Percentiles rank a stretch among this genome's conserved stretches.
These are phyloP conservation scores for Salvia splendens DNA, from an alignment of 257 asterid species.

Conservation along the genomic window DNA sequence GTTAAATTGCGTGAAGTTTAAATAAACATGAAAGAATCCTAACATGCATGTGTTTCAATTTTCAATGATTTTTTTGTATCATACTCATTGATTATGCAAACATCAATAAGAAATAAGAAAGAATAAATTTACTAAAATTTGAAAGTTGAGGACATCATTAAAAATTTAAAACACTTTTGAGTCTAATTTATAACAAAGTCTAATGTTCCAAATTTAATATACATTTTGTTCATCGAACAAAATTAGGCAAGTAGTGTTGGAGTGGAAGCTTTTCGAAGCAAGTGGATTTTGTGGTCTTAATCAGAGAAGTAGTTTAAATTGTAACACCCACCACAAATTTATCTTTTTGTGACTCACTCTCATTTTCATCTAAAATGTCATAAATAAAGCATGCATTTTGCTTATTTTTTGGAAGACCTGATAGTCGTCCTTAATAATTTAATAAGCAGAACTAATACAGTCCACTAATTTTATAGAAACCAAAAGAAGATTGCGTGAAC, in stretches of 20 bases:
- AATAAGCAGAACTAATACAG: not conserved
- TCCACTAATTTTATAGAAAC: not conserved
- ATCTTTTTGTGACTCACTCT: not conserved
- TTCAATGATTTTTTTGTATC: no score
- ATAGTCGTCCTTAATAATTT: not conserved
- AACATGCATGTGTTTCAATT: not conserved
- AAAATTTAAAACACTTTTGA: no score
- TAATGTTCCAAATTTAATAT: no score
- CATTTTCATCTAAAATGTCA: not conserved
- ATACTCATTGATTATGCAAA: no score
- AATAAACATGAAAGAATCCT: not conserved
- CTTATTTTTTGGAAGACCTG: not conserved
- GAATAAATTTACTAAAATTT: no score
- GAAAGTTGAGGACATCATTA: no score
- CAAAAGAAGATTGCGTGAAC: not conserved
- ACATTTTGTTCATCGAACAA: no score
- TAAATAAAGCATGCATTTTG: not conserved
- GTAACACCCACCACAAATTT: not conserved
- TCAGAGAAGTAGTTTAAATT: not conserved
- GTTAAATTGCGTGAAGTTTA: not conserved
- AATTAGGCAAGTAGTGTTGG: not conserved
- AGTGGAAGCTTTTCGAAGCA: not conserved
- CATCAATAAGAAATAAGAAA: no score
- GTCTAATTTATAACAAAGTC: no score
- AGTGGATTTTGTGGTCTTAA: not conserved